These are phyloP conservation scores for Knoxia roxburghii DNA, from an alignment of 257 asterid species.

Conservation along the genomic window DNA sequence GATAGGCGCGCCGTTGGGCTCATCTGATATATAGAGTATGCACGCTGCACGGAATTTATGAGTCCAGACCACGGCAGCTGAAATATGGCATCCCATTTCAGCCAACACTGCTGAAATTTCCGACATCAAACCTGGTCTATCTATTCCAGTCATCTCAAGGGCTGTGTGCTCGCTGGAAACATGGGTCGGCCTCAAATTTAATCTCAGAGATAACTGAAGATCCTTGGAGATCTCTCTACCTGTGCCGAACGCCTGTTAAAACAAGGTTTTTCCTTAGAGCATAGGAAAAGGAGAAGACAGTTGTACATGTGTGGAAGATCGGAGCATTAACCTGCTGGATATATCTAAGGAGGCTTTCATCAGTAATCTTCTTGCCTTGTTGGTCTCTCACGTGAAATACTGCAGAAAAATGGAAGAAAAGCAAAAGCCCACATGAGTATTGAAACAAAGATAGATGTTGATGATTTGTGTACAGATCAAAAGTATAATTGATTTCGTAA, in stretches of 20 bases:
- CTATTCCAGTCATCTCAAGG: slow-evolving; percentile 77
- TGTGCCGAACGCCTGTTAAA: slow-evolving; percentile 45
- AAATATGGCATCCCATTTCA: slow-evolving; percentile 69
- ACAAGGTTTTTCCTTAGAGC: neutral
- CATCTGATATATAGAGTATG: slow-evolving; percentile 58
- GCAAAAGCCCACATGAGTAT: slow-evolving; percentile 8
- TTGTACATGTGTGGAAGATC: neutral
- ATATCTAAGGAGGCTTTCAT: slow-evolving; percentile 44
- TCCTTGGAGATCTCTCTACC: slow-evolving; percentile 37
- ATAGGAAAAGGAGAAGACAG: neutral
- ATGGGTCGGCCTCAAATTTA: slow-evolving; percentile 28
- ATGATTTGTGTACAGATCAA: slow-evolving; percentile 18
- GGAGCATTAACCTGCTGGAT: slow-evolving; percentile 52
- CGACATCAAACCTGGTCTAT: slow-evolving; percentile 80
- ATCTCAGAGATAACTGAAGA: slow-evolving; percentile 15
- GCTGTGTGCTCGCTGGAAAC: slow-evolving; percentile 44
- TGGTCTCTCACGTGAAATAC: slow-evolving; percentile 93
- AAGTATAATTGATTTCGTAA: neutral
- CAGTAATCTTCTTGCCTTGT: slow-evolving; percentile 60
- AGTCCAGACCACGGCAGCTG: slow-evolving; percentile 84
- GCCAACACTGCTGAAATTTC: slow-evolving; percentile 80
- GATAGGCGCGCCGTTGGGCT: slow-evolving; percentile 27
- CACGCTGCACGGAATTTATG: slow-evolving; percentile 68
- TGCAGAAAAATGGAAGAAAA: slow-evolving; percentile 32
- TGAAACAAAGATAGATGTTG: slow-evolving; percentile 16